Conservation (phyloP, 1,139 yeast species). For the Pichia norvegensis region DNA sequence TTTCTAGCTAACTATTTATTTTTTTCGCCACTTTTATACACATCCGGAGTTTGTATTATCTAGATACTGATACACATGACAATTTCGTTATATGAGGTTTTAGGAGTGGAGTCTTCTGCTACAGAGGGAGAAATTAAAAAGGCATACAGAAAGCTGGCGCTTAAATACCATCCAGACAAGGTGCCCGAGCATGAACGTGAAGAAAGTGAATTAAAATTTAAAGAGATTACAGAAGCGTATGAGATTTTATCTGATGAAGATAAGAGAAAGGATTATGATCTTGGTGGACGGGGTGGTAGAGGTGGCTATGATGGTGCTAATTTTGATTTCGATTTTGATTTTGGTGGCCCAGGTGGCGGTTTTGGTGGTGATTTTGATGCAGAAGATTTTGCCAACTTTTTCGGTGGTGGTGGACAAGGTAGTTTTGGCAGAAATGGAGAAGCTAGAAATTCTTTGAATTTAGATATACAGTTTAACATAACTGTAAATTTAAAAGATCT, state of each 20-base stretch:
- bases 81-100: slow-evolving; percentile 55
- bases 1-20: too few species aligned
- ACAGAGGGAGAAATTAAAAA: slow-evolving; percentile 78
- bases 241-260: slow-evolving; percentile 80
- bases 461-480: slow-evolving; percentile 59
- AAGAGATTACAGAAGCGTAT: slow-evolving; percentile 87
- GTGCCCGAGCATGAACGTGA: slow-evolving; percentile 46
- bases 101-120: slow-evolving; percentile 76
- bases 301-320: slow-evolving; percentile 8
- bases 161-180: slow-evolving; percentile 94
- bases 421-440: background rate
- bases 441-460: slow-evolving; percentile 1
- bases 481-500: slow-evolving; percentile 67
- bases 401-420: slow-evolving; percentile 29
- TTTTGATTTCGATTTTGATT: slow-evolving; percentile 12
- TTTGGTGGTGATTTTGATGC: slow-evolving; percentile 37
- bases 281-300: slow-evolving; percentile 32
- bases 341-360: slow-evolving; percentile 8
- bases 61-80: background rate
- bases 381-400: slow-evolving; percentile 69
- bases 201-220: slow-evolving; percentile 89
- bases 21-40: background rate
- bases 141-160: slow-evolving; percentile 88
- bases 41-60: background rate
- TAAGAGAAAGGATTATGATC: slow-evolving; percentile 80